Percentiles rank a stretch among this genome's conserved stretches.
These are phyloP conservation scores for Setaria italica DNA, from an alignment of 202 grass and related monocot species.

Conservation along the genomic window DNA sequence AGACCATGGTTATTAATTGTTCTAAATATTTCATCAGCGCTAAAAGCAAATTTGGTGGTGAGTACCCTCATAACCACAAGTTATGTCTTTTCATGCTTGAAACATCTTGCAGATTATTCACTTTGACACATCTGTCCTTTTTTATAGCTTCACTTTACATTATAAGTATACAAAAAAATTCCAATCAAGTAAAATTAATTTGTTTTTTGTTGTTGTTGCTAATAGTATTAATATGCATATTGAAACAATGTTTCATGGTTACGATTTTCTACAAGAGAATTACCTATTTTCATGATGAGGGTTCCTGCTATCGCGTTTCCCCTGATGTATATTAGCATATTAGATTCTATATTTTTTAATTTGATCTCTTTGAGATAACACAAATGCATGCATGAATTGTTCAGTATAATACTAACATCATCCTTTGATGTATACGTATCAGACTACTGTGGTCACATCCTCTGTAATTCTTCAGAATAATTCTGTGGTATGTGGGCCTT, in stretches of 20 bases:
- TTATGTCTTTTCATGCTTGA: not conserved
- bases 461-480: constrained; percentile 80
- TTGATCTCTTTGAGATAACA: not conserved
- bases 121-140: too few species aligned
- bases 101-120: not conserved
- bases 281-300: too few species aligned
- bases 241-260: too few species aligned
- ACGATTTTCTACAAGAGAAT: too few species aligned
- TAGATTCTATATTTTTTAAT: not conserved
- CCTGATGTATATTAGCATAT: too few species aligned
- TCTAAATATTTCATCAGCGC: constrained; percentile 57
- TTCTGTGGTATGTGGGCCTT: constrained; percentile 57
- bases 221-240: too few species aligned
- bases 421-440: not conserved
- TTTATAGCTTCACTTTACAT: too few species aligned
- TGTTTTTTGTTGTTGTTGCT: too few species aligned
- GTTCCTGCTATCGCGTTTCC: too few species aligned
- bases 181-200: too few species aligned
- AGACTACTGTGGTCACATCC: constrained; percentile 57
- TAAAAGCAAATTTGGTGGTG: constrained; percentile 61
- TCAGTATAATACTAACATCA: not conserved
- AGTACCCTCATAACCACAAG: constrained; percentile 12
- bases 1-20: constrained; percentile 43
- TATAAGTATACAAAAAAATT: too few species aligned
- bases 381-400: not conserved